These are phyloP conservation scores for Fraxinus cuspidata DNA, from an alignment of 257 asterid genomes.

Conservation along the genomic window DNA sequence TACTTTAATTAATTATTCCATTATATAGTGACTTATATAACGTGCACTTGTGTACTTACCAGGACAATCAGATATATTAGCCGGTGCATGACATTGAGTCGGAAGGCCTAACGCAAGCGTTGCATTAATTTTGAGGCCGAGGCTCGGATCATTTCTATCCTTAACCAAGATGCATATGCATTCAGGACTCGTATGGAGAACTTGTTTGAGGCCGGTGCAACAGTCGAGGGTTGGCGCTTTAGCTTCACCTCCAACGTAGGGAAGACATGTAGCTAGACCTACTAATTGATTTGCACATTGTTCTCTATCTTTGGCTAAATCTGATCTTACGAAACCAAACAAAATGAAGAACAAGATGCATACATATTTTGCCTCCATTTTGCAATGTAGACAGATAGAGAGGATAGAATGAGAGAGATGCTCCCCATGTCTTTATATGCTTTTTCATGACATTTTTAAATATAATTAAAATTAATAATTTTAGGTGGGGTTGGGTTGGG, in stretches of 20 bases:
- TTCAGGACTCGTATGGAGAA: conserved; percentile 41
- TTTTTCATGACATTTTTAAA: not conserved
- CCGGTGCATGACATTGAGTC: conserved; percentile 42
- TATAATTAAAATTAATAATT: conserved; percentile 14
- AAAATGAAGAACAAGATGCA: no score
- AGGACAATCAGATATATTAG: conserved; percentile 47
- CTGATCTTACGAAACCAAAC: conserved; percentile 30
- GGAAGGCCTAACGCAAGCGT: conserved; percentile 73
- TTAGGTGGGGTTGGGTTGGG: conserved; percentile 37
- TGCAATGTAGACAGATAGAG: no score
- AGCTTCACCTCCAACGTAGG: conserved; percentile 61
- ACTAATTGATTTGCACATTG: conserved; percentile 54
- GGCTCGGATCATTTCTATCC: conserved; percentile 72
- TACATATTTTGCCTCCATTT: no score
- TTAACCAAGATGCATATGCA: conserved; percentile 71
- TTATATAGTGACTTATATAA: no score
- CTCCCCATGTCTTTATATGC: conserved; percentile 21
- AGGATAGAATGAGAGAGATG: not conserved
- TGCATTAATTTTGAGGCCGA: conserved; percentile 66
- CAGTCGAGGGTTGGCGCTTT: conserved; percentile 65
- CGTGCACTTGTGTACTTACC: conserved; percentile 31
- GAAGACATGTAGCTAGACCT: conserved; percentile 68
- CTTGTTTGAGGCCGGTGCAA: conserved; percentile 57
- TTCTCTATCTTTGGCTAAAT: conserved; percentile 50
- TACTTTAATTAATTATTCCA: not conserved